Evolutionary conservation across 2,329 filamentous ascomycete genomes (phyloP).

Genomic region (Pseudofabraea citricarpa): DNA sequence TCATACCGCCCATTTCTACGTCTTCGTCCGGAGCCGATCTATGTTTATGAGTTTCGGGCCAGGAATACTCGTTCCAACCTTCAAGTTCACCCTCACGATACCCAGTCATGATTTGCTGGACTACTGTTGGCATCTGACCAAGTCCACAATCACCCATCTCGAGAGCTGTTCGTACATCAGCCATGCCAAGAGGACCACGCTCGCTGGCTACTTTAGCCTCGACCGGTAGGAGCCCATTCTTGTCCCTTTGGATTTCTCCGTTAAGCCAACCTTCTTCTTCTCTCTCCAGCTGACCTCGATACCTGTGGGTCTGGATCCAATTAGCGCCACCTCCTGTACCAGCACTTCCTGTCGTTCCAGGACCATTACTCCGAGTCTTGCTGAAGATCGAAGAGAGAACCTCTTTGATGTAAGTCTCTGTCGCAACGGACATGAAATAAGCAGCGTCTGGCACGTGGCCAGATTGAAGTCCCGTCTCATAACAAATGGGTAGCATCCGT

Average conservation of each 20-base stretch:
- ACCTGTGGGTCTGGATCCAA: slow-evolving; percentile 76
- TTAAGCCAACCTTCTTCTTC: slow-evolving; percentile 70
- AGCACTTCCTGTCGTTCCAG: slow-evolving; percentile 55
- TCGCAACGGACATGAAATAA: slow-evolving; percentile 59
- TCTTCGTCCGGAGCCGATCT: slow-evolving; percentile 31
- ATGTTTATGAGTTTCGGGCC: slow-evolving; percentile 26
- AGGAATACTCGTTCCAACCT: slow-evolving; percentile 55
- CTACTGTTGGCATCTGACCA: slow-evolving; percentile 71
- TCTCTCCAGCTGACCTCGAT: slow-evolving; percentile 65
- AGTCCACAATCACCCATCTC: slow-evolving; percentile 73
- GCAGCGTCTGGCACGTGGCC: slow-evolving; percentile 57
- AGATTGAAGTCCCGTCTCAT: slow-evolving; percentile 56
- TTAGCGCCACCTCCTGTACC: slow-evolving; percentile 61
- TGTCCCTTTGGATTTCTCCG: slow-evolving; percentile 72
- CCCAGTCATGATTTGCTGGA: slow-evolving; percentile 62
- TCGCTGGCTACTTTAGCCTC: slow-evolving; percentile 74
- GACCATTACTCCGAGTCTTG: slow-evolving; percentile 60
- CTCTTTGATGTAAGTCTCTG: slow-evolving; percentile 65
- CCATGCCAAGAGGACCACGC: slow-evolving; percentile 67
- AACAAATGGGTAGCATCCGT: slow-evolving; percentile 65
- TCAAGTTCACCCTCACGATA: slow-evolving; percentile 76
- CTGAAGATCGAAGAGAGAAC: slow-evolving; percentile 58
- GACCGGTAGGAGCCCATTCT: slow-evolving; percentile 72
- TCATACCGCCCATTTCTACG: slow-evolving; percentile 27
- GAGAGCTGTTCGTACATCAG: slow-evolving; percentile 72